phyloP scores from a whole-genome alignment of 2,329 filamentous ascomycete genomes.

The Cladosporium velox region DNA sequence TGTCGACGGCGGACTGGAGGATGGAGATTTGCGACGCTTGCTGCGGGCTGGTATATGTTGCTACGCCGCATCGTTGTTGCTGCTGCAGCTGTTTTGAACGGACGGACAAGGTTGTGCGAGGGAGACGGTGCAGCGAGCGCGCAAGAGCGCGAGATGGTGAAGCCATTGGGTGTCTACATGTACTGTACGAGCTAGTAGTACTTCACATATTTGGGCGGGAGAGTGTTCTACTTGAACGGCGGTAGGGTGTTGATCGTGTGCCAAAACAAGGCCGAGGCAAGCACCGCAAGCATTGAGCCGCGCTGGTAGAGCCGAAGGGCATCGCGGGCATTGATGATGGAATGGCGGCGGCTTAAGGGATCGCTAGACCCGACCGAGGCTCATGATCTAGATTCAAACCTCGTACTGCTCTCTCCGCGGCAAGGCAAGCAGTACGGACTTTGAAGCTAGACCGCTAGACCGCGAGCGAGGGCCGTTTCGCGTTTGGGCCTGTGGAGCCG shows the following conservation, averaged over 20 bases:
- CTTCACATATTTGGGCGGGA: constrained; percentile 11
- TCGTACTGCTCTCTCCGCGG: too few relatives aligned
- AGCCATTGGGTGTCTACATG: constrained; percentile 14
- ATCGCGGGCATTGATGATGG: neutral
- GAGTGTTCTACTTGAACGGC: constrained; percentile 4
- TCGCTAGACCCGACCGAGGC: neutral
- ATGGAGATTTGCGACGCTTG: constrained; percentile 83
- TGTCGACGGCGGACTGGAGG: constrained; percentile 74
- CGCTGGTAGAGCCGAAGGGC: constrained; percentile 7
- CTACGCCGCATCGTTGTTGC: constrained; percentile 50
- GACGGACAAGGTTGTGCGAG: constrained; percentile 13
- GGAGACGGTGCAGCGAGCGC: constrained; percentile 15
- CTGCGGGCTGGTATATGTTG: constrained; percentile 77
- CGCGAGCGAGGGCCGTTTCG: neutral
- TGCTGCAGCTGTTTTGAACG: constrained; percentile 20
- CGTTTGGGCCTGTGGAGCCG: neutral
- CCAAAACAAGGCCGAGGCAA: constrained; percentile 9
- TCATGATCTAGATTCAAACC: too few relatives aligned
- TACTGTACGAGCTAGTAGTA: neutral
- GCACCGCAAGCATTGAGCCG: constrained; percentile 8
- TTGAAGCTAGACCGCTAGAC: too few relatives aligned
- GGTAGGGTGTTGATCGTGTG: neutral
- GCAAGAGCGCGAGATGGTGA: constrained; percentile 19
- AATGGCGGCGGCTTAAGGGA: constrained; percentile 1
- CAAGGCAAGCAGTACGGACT: too few relatives aligned